Evolutionary conservation across 1,139 yeast genomes (phyloP), one percentile per base, ranked within the genome.

Genomic region (Blastobotrys capitulatus): DNA sequence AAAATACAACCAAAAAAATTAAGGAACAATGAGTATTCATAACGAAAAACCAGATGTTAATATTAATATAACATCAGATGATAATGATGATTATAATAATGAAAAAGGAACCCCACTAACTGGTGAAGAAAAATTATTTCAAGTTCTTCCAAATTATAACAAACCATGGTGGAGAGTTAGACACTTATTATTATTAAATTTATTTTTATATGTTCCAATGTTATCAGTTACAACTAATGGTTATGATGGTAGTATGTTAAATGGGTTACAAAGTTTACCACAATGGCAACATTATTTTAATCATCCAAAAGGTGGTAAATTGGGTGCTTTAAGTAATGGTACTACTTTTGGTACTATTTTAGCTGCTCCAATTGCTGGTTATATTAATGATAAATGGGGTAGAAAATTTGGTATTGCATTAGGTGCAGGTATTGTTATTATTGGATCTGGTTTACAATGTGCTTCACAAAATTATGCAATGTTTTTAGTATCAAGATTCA

Each of bases 151-250:
- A 31, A 54, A 65, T 25, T 53, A 59, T 38, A 65, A 59, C 20
- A 60, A 55, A 50, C 57, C 65, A 2, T 70, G 74, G 74, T 59
- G 45, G 48, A 55, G 53, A 25, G 66, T 66, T 16, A 59, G 65
- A 13, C 75, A 76, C 52, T 62, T 77, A 46, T 51, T 66, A 8
- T 50, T 52, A 26, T 66, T 77, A 53, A 71, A 73, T 53, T 49
- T 66, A 20, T 54, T 41, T 8, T 36, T 49, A 12, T 42, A 35
- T 35, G 44, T 49, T 6, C 52, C 52, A 7, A 46, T 49, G 49
- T 36, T 43, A 13, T 49, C 52, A 2, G 26, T n/a, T 10, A 46
- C 46, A 8, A 43, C 48, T 15, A 43, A 46, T 40, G 52, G 52
- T 10, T 49, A 49, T 27, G 52, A 49, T 26, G 52, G 52, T 38